Base-by-base conservation (phyloP, 1,284 basidiomycete species). In the Apiotrichum porosum region DNA sequence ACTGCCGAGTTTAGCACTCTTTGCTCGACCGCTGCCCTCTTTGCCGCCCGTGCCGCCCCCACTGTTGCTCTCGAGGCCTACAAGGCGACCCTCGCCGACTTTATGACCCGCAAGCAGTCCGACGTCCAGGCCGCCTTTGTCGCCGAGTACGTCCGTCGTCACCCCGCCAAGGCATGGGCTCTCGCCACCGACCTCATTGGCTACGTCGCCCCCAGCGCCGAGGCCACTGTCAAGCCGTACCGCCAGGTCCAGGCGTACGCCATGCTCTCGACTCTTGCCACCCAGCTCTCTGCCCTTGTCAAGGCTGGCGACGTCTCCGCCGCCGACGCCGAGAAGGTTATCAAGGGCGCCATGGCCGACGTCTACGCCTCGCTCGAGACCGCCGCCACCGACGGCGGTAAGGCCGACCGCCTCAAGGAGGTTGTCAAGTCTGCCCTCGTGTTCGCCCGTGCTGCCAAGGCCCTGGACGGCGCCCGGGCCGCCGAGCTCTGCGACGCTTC, bases 71-170 rank as follows among this genome's bases (percentile, higher is more conserved):
- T 42, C 28, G 38, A 43, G 38, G 71, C 78, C 9, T 94, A 95
- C 68, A 77, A 77, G 36, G 75, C 75, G 50, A 90, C 89, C 0
- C 71, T 94, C 19, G 63, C 75, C 15, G 88, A 93, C 71, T 95
- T 89, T 66, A 76, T 86, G 49, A 81, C 81, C 9, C 81, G 88
- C 50, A 95, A 94, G 73, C 80, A 82, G 36, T 91, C 88, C 5
- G 77, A 80, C 30, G 76, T 95, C 38, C 85, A 86, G 58, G 73
- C 80, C 2, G 73, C 74, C 32, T 92, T 95, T 75, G 82, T 97
- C 71, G 77, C 82, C 46, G 87, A 91, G 44, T 86, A 88, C 61
- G 77, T 88, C 48, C 79, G 79, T 24, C 82, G 87, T 33, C 81
- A 82, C 72, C 83, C 88, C 0, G 52, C 71, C 9, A 73, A 78